phyloP scores from a whole-genome alignment of 2,329 filamentous ascomycete genomes.

The Fonsecaea pedrosoi region DNA sequence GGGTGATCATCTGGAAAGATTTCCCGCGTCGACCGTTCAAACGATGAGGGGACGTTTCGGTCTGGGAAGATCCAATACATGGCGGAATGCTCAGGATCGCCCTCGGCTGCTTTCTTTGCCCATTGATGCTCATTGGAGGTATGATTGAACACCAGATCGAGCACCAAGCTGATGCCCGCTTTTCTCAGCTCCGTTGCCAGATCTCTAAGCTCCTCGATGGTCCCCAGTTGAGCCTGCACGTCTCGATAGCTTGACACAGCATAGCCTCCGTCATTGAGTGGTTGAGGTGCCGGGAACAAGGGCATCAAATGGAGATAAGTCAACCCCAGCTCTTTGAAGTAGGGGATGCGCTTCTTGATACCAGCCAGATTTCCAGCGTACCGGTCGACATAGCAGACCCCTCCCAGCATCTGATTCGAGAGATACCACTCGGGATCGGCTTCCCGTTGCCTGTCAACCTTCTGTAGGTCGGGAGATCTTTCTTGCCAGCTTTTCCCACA shows the following conservation, averaged over 20 bases:
- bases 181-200: slow-evolving; percentile 37
- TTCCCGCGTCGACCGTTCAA: slow-evolving; percentile 36
- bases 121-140: slow-evolving; percentile 39
- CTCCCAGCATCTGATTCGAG: slow-evolving; percentile 39
- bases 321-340: slow-evolving; percentile 39
- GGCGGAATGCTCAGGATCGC: slow-evolving; percentile 38
- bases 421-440: slow-evolving; percentile 39
- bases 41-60: slow-evolving; percentile 36
- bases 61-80: slow-evolving; percentile 41
- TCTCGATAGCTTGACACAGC: slow-evolving; percentile 39
- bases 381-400: slow-evolving; percentile 39
- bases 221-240: slow-evolving; percentile 34
- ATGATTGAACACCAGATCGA: slow-evolving; percentile 40
- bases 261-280: slow-evolving; percentile 38
- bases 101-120: slow-evolving; percentile 37
- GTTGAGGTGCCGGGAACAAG: slow-evolving; percentile 36
- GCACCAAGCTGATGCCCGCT: slow-evolving; percentile 37
- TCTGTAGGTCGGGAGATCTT: slow-evolving; percentile 31
- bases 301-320: slow-evolving; percentile 40
- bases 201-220: slow-evolving; percentile 35
- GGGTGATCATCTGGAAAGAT: slow-evolving; percentile 39
- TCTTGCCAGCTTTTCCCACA: slow-evolving; percentile 37
- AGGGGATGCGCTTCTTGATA: slow-evolving; percentile 36
- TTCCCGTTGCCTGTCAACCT: slow-evolving; percentile 36
- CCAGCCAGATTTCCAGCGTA: slow-evolving; percentile 37